Evolutionary conservation across 495 filamentous ascomycete genomes (phyloP).

Genomic region (Annulohypoxylon moriforme): DNA sequence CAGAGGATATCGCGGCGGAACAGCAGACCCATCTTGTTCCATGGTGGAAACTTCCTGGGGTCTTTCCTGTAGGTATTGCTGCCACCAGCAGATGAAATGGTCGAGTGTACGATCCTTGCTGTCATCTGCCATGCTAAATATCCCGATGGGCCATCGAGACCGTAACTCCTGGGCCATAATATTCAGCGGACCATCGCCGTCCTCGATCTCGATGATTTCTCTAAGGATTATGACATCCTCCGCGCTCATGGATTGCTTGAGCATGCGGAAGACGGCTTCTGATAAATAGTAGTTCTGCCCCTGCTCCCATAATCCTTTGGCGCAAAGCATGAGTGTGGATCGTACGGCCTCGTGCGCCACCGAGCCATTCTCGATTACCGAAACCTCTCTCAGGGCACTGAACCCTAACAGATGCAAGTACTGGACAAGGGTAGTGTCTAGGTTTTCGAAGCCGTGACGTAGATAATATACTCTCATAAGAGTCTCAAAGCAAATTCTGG

Average conservation of each 20-base stretch:
- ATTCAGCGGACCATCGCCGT: conserved; percentile 20
- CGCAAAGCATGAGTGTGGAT: conserved; percentile 37
- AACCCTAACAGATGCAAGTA: conserved; percentile 32
- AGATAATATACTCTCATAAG: conserved; percentile 56
- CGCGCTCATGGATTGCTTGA: conserved; percentile 23
- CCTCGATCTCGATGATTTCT: conserved; percentile 28
- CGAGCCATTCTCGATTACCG: conserved; percentile 21
- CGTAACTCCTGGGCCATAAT: conserved; percentile 26
- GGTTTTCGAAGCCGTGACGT: conserved; percentile 53
- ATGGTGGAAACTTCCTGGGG: neutral
- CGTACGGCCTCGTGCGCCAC: conserved; percentile 20
- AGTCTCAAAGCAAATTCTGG: conserved; percentile 44
- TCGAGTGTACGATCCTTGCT: conserved; percentile 24
- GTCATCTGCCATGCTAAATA: conserved; percentile 30
- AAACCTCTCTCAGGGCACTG: conserved; percentile 22
- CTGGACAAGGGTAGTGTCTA: conserved; percentile 37
- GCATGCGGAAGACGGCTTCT: conserved; percentile 30
- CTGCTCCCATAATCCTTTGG: conserved; percentile 40
- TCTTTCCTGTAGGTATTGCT: conserved; percentile 16
- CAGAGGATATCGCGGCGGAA: conserved; percentile 14
- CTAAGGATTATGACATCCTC: conserved; percentile 26
- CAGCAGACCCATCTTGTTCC: conserved; percentile 7
- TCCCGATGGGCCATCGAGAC: conserved; percentile 35
- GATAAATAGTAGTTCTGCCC: conserved; percentile 39
- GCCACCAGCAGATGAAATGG: conserved; percentile 29